Evolutionary conservation across 495 filamentous ascomycete species (phyloP), one percentile per base, ranked within the genome.

Genomic region (Penicillium arizonense): DNA sequence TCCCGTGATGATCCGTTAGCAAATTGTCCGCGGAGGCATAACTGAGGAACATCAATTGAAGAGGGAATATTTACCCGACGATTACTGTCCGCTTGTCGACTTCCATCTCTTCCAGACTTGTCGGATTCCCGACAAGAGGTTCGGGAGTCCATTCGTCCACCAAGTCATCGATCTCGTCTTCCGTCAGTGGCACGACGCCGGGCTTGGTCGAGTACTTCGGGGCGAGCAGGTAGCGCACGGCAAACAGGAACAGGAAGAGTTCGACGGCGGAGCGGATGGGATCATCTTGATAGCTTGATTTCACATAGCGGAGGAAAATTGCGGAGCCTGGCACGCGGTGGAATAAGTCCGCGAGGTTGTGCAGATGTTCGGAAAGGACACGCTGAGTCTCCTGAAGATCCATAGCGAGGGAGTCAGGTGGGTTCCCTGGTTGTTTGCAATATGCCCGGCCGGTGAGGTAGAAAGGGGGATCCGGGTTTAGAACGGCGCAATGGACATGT

Each of bases 61-160:
- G 18, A 47, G 9, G 10, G 40, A 1, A 45, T 45, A 72, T 63
- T 30, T 82, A 95, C 90, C 92, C 93, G 46, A 92, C 83, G 66
- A 97, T 87, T 5, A 97, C 80, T 0, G 92, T 87, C 12, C 89
- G 69, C 70, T 85, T 96, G 56, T 97, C 93, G 52, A 86, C 82
- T 65, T 96, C 92, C 46, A 79, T 73, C 62, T 88, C 85, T 67
- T 97, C 92, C 40, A 92, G 75, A 1, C 78, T 58, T 12, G 87
- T 90, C 20, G 81, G 82, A 7, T 77, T 71, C 7, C 86, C 81
- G 16, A 96, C 91, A 12, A 99, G 77, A 4, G 94, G 91, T 68
- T 99, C 94, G 0, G 94, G 94, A 3, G 84, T 89, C 94, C 94
- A 99, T 55, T 99, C 94, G 41, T 95, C 93, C 16, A 99, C 89